A percentile compares a stretch with the other conserved stretches of the same genome.
Evolutionary conservation across 148 eudicot genomes (phyloP).

Genomic region (Vaccinium vitisidaea): DNA sequence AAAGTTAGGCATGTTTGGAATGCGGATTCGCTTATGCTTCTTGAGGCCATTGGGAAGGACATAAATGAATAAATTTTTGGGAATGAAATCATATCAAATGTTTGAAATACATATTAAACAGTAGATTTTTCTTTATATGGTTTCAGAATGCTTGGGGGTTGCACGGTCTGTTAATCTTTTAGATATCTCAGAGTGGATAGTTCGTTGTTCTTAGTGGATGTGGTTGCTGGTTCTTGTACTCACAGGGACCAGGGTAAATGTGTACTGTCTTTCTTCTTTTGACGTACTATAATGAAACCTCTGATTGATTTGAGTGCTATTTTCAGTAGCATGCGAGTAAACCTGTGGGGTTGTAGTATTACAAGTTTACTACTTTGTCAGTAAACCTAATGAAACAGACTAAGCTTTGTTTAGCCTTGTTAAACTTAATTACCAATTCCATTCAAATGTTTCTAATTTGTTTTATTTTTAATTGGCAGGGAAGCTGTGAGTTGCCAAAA

Average conservation of each 20-base stretch:
- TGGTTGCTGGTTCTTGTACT: background rate
- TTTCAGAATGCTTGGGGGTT: background rate
- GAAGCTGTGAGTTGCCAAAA: constrained; percentile 82
- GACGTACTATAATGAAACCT: background rate
- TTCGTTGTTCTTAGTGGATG: background rate
- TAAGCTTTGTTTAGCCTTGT: background rate
- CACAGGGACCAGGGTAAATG: background rate
- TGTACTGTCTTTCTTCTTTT: background rate
- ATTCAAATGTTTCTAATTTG: constrained; percentile 16
- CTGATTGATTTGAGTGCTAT: background rate
- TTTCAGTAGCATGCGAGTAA: background rate
- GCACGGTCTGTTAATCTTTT: background rate
- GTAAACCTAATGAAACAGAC: background rate
- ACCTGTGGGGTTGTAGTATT: background rate
- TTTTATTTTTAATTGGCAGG: constrained; percentile 42
- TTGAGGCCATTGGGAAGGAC: background rate
- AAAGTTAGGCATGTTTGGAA: background rate
- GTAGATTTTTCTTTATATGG: background rate
- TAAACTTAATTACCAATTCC: background rate
- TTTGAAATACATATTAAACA: background rate
- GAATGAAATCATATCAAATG: background rate
- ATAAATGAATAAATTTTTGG: background rate
- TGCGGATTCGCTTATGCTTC: background rate
- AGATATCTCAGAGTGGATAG: background rate
- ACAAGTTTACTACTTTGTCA: background rate